Evolutionary conservation across 139 green algal genomes (phyloP).

Genomic region (Chlamydomonas incerta): DNA sequence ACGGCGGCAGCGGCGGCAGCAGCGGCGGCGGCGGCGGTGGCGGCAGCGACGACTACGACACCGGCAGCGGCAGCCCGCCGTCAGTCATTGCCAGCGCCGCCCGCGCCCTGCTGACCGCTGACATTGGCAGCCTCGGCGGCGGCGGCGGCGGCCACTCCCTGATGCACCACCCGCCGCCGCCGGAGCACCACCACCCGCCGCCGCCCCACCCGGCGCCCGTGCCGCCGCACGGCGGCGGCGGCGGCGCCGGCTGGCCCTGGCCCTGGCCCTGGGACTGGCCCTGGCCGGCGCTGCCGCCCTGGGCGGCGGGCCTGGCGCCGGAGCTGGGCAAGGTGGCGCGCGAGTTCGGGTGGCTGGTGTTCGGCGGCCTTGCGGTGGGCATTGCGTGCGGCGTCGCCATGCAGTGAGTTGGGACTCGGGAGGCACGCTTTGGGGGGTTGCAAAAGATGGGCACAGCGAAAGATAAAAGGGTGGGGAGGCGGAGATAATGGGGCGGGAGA

Average conservation of each 20-base stretch:
- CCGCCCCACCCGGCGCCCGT: background rate
- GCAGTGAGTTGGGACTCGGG: background rate
- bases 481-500: no score
- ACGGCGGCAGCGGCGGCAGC: no score
- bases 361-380: slow-evolving; percentile 69
- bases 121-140: no score
- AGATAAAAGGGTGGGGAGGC: no score
- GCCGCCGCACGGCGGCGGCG: background rate
- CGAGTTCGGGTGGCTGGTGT: slow-evolving; percentile 59
- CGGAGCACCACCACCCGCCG: background rate
- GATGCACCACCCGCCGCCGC: background rate
- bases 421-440: no score
- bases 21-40: no score
- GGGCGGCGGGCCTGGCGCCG: background rate
- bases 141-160: background rate
- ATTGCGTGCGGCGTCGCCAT: slow-evolving; percentile 63
- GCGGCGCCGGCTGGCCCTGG: no score
- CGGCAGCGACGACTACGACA: no score
- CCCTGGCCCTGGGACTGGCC: background rate
- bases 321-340: slow-evolving; percentile 48
- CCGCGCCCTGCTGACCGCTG: no score
- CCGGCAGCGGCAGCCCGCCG: no score
- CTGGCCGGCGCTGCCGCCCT: background rate
- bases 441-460: no score
- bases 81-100: no score